Evolutionary conservation across 1,284 basidiomycete genomes (phyloP), one percentile per base, ranked within the genome.

Genomic region (Ustilago vetiveriae): DNA sequence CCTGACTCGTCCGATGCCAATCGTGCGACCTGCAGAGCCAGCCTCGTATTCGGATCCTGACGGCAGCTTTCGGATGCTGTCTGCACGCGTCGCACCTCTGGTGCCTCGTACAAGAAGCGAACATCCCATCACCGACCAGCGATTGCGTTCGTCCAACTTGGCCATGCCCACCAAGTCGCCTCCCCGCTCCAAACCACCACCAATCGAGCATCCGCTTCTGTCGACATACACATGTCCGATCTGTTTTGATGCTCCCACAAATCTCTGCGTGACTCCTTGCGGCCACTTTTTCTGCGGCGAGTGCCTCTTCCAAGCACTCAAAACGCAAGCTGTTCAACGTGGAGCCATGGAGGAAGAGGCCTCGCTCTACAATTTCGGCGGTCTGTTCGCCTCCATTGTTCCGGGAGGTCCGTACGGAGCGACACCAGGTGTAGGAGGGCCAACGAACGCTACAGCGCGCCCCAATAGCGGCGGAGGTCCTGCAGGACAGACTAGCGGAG

Each of bases 251-350:
- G 54, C 76, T 6, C 76, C 76, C 6, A 66, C 38, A 11, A 65
- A 74, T 16, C 41, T 66, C 11, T 51, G 44, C 23, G 53, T 72
- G 29, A 75, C 78, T 6, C 70, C 76, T 4, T 80, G 78, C 41
- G 78, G 78, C 16, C 78, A 80, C 48, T 50, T 80, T 39, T 78
- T 80, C 52, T 80, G 78, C 46, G 76, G 76, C 32, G 58, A 57
- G 2, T 80, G 78, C 21, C 48, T 80, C 13, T 78, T 72, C 24
- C 71, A 78, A 27, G 59, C 78, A 4, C 70, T 80, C 14, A 58
- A 70, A 32, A 65, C 67, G 8, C 65, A 73, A 39, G 67, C 68
- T 11, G 33, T 62, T 8, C 68, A 70, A 59, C 49, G 72, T 41
- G 48, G 65, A 19, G 36, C 56, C 5, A 35, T 60, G 42, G 62